Percentiles rank a stretch among this genome's conserved stretches.
phyloP scores from a whole-genome alignment of 176 grass and related monocot species.

The Neostapfia colusana region DNA sequence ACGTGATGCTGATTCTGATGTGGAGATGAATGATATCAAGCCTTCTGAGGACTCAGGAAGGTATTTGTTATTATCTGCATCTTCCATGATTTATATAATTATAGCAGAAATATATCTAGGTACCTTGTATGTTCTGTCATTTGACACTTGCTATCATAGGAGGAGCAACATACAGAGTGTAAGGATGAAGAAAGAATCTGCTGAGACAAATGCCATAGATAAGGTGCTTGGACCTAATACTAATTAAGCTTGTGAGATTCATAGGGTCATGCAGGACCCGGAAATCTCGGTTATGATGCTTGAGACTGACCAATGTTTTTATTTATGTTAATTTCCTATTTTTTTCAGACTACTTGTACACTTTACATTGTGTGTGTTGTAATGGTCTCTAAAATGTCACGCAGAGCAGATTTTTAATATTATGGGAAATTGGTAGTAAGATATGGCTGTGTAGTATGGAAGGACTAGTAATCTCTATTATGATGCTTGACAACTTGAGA shows the following conservation, averaged over 20 bases:
- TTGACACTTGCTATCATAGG: constrained; percentile 43
- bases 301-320: not conserved
- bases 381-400: not conserved
- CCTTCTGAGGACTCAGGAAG: constrained; percentile 56
- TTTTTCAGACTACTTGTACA: not conserved
- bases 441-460: not conserved
- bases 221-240: constrained; percentile 41
- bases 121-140: constrained; percentile 12
- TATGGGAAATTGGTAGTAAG: constrained; percentile 3
- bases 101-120: not conserved
- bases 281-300: not conserved
- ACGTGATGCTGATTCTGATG: constrained; percentile 61
- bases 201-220: constrained; percentile 50
- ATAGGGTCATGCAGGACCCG: not conserved
- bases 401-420: not conserved
- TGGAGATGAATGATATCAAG: constrained; percentile 70
- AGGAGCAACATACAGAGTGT: constrained; percentile 52
- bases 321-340: not conserved
- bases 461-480: not conserved
- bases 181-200: constrained; percentile 75
- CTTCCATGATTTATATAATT: constrained; percentile 9
- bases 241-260: constrained; percentile 24
- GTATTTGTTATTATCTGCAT: constrained; percentile 41
- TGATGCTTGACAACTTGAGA: not conserved
- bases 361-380: not conserved